phyloP scores from a whole-genome alignment of 495 filamentous ascomycete species.

The Aspergillus indologenus region DNA sequence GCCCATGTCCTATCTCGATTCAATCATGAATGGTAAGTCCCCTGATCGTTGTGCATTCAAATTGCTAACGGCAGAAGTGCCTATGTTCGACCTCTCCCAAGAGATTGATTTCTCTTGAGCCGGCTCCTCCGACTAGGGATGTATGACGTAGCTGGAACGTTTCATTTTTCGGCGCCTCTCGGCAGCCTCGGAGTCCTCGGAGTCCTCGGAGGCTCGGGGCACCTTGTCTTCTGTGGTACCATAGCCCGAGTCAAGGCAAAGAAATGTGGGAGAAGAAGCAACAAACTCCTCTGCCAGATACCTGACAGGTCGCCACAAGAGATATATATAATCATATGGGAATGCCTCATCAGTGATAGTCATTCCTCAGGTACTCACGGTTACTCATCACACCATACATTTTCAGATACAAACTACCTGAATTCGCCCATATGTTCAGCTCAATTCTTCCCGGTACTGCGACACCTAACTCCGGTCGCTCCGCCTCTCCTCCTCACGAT shows the following conservation, averaged over 20 bases:
- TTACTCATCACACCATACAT: background rate
- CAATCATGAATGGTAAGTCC: conserved; percentile 37
- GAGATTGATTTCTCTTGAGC: conserved; percentile 18
- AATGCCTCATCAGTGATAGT: background rate
- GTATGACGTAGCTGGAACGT: background rate
- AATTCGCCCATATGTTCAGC: background rate
- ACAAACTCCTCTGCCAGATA: background rate
- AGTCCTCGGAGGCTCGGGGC: conserved; percentile 13
- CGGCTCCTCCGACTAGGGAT: background rate
- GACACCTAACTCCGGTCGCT: conserved; percentile 6
- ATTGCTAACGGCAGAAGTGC: conserved; percentile 15
- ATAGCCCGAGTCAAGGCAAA: background rate
- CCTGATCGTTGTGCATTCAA: too few relatives aligned
- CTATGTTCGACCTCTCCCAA: conserved; percentile 31
- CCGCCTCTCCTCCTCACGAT: background rate
- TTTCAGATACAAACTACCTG: background rate
- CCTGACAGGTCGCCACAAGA: background rate
- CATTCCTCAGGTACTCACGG: background rate
- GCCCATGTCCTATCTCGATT: conserved; percentile 34
- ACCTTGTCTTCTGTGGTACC: background rate
- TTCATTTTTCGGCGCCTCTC: background rate
- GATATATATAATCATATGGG: background rate
- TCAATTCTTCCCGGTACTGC: conserved; percentile 4
- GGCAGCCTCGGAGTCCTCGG: background rate
- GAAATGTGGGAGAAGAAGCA: background rate